Conservation (phyloP, 1,284 basidiomycete species). For the Erythrobasidium hasegawianum region DNA sequence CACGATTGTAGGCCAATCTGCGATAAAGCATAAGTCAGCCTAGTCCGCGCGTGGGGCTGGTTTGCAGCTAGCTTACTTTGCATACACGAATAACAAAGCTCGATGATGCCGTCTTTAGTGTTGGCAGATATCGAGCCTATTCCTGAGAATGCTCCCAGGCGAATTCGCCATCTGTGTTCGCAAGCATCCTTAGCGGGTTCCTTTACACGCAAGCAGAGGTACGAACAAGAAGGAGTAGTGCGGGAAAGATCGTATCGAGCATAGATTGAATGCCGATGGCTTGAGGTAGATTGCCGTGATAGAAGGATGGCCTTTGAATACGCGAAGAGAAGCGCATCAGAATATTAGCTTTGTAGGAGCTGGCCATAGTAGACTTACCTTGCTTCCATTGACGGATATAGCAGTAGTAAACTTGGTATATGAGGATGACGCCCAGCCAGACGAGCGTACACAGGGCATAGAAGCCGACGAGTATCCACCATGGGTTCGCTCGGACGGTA, state of each 20-base stretch:
- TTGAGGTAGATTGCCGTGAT: background rate
- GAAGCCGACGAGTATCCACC: constrained; percentile 38
- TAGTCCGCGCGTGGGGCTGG: background rate
- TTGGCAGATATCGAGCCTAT: constrained; percentile 10
- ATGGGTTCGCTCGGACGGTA: constrained; percentile 21
- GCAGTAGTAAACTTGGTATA: constrained; percentile 31
- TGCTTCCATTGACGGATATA: constrained; percentile 33
- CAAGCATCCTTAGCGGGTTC: constrained; percentile 12
- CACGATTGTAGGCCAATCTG: constrained; percentile 41
- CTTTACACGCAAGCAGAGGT: constrained; percentile 14
- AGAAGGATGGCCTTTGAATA: constrained; percentile 3
- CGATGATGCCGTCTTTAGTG: constrained; percentile 32
- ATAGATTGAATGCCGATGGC: constrained; percentile 35
- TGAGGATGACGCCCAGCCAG: constrained; percentile 37
- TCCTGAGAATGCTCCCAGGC: constrained; percentile 18
- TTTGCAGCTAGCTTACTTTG: constrained; percentile 35
- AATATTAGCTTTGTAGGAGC: no score
- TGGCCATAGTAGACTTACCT: constrained; percentile 18
- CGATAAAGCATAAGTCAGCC: background rate
- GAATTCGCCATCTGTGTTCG: constrained; percentile 24
- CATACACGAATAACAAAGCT: constrained; percentile 34
- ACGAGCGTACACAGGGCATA: constrained; percentile 37
- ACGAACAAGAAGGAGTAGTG: constrained; percentile 39
- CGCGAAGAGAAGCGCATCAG: no score
- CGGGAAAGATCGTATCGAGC: constrained; percentile 36